phyloP scores from a whole-genome alignment of 2,329 filamentous ascomycete genomes.

The Paracamarosporium sp. region DNA sequence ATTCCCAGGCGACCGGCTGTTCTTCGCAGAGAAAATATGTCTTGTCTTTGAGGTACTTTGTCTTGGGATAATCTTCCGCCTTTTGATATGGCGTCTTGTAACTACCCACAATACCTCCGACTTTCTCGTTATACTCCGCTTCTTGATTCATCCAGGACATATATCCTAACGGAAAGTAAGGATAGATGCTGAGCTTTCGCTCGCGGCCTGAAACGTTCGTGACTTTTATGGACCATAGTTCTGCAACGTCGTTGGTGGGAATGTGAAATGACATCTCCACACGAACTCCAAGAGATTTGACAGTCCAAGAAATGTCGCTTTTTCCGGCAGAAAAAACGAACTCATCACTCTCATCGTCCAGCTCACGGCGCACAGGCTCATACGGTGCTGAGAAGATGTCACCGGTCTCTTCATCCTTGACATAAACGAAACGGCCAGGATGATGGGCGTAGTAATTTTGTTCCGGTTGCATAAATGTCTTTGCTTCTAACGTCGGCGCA shows the following conservation, averaged over 20 bases:
- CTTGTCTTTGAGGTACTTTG: conserved; percentile 64
- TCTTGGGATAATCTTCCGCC: conserved; percentile 63
- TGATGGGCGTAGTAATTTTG: conserved; percentile 66
- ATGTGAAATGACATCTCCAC: conserved; percentile 61
- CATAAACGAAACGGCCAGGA: conserved; percentile 65
- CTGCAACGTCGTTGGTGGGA: conserved; percentile 62
- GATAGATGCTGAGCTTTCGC: conserved; percentile 60
- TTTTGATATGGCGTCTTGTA: conserved; percentile 65
- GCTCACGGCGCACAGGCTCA: conserved; percentile 59
- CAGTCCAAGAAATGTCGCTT: conserved; percentile 62
- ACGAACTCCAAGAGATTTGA: conserved; percentile 58
- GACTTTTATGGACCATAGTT: conserved; percentile 63
- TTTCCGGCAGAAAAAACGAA: conserved; percentile 64
- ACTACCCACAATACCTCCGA: conserved; percentile 59
- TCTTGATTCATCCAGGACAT: conserved; percentile 70
- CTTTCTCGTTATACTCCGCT: conserved; percentile 58
- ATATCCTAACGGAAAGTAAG: conserved; percentile 66
- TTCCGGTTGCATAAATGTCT: conserved; percentile 68
- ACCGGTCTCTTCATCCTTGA: conserved; percentile 62
- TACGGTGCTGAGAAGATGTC: conserved; percentile 63
- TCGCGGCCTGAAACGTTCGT: conserved; percentile 56
- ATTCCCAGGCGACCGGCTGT: conserved; percentile 60
- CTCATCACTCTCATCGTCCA: conserved; percentile 47
- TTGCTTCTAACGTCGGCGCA: conserved; percentile 64
- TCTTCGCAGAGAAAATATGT: conserved; percentile 64